These are phyloP conservation scores for Tephrocybe sp. DNA, from an alignment of 768 basidiomycete genomes.

Conservation along the genomic window DNA sequence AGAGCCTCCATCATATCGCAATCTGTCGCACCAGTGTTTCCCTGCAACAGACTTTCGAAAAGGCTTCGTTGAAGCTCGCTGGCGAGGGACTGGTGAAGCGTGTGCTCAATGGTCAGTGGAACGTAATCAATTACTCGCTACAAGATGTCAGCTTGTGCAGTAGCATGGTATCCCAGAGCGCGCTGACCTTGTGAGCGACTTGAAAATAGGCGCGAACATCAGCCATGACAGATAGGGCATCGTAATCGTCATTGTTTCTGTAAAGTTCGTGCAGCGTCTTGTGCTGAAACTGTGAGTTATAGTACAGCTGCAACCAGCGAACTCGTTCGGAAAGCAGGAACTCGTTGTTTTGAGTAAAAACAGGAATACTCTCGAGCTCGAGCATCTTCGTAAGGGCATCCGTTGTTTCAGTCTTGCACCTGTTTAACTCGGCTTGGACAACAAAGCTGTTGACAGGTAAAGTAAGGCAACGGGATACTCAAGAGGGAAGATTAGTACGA, in stretches of 20 bases:
- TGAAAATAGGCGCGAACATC: slow-evolving; percentile 57
- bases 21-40: slow-evolving; percentile 13
- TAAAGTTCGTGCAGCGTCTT: background rate
- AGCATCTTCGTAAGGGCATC: slow-evolving; percentile 31
- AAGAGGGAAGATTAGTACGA: background rate
- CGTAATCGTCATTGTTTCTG: slow-evolving; percentile 21
- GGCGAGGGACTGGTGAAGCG: slow-evolving; percentile 40
- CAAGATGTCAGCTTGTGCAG: background rate
- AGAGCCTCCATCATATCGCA: slow-evolving; percentile 24
- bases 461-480: background rate
- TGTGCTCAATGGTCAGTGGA: slow-evolving; percentile 48
- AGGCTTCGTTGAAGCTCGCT: slow-evolving; percentile 35
- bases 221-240: slow-evolving; percentile 53
- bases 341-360: slow-evolving; percentile 34
- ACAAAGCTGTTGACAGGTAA: slow-evolving; percentile 3
- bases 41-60: slow-evolving; percentile 22
- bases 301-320: slow-evolving; percentile 19
- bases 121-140: slow-evolving; percentile 59
- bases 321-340: slow-evolving; percentile 15
- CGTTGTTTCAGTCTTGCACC: slow-evolving; percentile 21
- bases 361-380: slow-evolving; percentile 35
- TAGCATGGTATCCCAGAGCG: background rate
- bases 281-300: background rate
- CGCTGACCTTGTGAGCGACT: slow-evolving; percentile 48
- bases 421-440: slow-evolving; percentile 4